Percentiles rank a stretch among this genome's conserved stretches.
Conservation (phyloP, 495 filamentous ascomycete species). For the Neurospora tetrasperma region DNA sequence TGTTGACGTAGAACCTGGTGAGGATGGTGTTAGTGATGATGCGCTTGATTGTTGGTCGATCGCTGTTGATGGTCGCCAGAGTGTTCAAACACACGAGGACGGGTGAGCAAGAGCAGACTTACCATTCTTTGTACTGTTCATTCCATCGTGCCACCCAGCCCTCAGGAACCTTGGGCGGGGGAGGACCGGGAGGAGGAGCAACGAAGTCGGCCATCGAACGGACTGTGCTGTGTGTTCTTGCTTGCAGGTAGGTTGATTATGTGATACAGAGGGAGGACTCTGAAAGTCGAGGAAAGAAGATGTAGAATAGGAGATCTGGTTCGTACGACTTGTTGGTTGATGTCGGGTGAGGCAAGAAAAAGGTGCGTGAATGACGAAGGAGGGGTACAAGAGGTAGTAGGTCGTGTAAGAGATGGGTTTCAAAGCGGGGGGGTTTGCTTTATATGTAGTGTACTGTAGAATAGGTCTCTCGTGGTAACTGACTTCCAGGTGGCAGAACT, state of each 20-base stretch:
- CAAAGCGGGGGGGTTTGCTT: constrained; percentile 1
- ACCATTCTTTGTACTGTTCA: constrained; percentile 71
- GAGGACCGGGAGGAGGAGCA: constrained; percentile 63
- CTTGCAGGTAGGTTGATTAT: not conserved
- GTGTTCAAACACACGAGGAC: not conserved
- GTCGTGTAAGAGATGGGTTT: constrained; percentile 12
- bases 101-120: constrained; percentile 11
- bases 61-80: not conserved
- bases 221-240: not conserved
- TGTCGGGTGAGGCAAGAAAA: not conserved
- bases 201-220: constrained; percentile 46
- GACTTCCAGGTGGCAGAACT: not conserved
- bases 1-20: constrained; percentile 78
- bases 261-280: not conserved
- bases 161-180: constrained; percentile 76
- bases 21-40: not conserved
- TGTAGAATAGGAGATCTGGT: not conserved
- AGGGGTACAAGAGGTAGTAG: not conserved
- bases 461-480: not conserved
- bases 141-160: constrained; percentile 81
- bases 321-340: not conserved
- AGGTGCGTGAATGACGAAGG: not conserved
- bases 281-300: not conserved
- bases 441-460: not conserved
- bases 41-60: not conserved